Evolutionary conservation across 1,284 basidiomycete genomes (phyloP), one percentile per base, ranked within the genome.

Genomic region (Athelia psychrophila): DNA sequence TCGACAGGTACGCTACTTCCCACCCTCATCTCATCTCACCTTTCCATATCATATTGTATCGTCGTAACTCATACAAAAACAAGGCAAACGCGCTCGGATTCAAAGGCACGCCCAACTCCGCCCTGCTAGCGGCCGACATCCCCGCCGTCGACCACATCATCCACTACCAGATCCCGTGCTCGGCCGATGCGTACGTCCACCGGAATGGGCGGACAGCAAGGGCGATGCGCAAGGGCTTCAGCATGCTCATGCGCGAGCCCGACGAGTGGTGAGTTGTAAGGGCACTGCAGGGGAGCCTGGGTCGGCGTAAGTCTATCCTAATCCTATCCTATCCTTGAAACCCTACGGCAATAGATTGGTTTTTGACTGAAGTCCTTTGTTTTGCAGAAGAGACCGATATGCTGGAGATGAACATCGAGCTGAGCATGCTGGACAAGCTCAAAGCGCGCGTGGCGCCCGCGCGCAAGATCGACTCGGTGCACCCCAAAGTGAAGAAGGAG

Each of bases 131-230:
- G 18, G 99, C 97, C 0, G 95, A 97, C 72, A 90, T 98, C 54
- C 92, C 93, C 13, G 82, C 94, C 16, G 82, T 98, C 10, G 93
- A 95, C 66, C 93, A 97, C 66, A 96, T 99, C 48, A 85, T 99
- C 63, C 98, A 99, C 69, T 99, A 95, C 72, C 84, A 99, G 24
- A 94, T 78, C 81, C 98, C 77, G 75, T 93, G 60, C 68, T 87
- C 67, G 71, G 93, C 66, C 68, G 95, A 65, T 70, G 90, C 68
- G 64, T 99, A 98, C 64, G 86, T 99, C 18, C 97, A 99, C 68
- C 86, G 97, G 50, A 97, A 97, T 49, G 97, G 97, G 33, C 83
- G 97, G 53, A 99, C 97, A 0, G 97, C 97, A 1, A 86, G 97
- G 61, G 96, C 95, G 1, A 88, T 88, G 73, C 80, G 83, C 51